Percentiles rank a stretch among this genome's conserved stretches.
These are phyloP conservation scores for Suhomyces sp. DNA, from an alignment of 805 yeast species.

Conservation along the genomic window DNA sequence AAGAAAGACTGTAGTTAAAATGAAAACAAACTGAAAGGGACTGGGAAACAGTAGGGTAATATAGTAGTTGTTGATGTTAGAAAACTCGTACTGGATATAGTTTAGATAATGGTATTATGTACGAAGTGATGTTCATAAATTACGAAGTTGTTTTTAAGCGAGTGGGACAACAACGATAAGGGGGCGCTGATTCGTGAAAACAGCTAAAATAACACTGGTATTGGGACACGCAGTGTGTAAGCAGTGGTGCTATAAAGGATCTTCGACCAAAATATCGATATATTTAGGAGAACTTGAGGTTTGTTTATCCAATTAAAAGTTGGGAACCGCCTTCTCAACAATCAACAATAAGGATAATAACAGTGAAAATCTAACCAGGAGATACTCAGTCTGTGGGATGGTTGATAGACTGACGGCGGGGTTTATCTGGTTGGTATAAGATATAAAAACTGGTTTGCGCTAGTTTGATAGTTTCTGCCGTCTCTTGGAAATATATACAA, in stretches of 20 bases:
- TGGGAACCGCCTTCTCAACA: background rate
- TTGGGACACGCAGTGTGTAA: background rate
- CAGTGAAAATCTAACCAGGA: background rate
- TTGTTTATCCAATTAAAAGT: background rate
- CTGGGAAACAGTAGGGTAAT: background rate
- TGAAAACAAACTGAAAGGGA: conserved; percentile 1
- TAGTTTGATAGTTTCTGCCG: background rate
- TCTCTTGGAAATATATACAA: conserved; percentile 1
- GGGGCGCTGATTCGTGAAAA: background rate
- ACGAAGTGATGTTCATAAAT: background rate
- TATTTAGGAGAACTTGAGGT: background rate
- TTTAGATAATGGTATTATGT: background rate
- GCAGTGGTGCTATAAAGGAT: background rate
- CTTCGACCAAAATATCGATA: background rate
- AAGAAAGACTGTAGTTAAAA: conserved; percentile 26
- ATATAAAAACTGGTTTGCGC: background rate
- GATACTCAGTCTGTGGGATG: background rate
- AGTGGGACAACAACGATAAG: background rate
- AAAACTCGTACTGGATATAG: background rate
- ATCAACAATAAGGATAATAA: background rate
- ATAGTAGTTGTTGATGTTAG: background rate
- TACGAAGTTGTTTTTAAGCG: background rate
- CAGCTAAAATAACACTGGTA: background rate
- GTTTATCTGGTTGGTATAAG: background rate
- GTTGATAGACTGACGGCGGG: background rate